These are phyloP conservation scores for Pseudozyma tsukubaensis DNA, from an alignment of 1,284 basidiomycete genomes.

Conservation along the genomic window DNA sequence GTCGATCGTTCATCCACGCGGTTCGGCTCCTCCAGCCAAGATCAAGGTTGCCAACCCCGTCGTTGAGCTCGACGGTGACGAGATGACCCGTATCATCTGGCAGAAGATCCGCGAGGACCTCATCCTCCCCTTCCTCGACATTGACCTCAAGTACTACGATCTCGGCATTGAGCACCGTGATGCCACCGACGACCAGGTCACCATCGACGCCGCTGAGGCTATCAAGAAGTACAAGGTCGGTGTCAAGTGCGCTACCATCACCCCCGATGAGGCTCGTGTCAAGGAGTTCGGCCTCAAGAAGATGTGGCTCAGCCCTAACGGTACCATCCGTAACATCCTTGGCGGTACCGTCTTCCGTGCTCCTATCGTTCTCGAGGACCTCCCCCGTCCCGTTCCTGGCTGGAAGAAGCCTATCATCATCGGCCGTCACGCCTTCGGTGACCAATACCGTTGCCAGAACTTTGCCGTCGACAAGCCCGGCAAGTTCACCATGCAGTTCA, in stretches of 20 bases:
- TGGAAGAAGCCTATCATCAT: constrained; percentile 98
- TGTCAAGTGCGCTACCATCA: constrained; percentile 90
- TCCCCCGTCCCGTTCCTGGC: constrained; percentile 88
- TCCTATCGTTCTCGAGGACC: constrained; percentile 89
- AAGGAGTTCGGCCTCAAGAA: constrained; percentile 87
- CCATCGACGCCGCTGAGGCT: constrained; percentile 90
- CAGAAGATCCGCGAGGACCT: constrained; percentile 98
- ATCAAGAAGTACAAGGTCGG: constrained; percentile 69
- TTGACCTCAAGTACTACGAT: constrained; percentile 99
- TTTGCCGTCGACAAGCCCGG: constrained; percentile 63
- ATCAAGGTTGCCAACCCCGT: constrained; percentile 91
- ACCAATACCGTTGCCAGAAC: constrained; percentile 74
- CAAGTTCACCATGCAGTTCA: constrained; percentile 65
- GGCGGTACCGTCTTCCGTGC: constrained; percentile 99
- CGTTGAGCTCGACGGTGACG: constrained; percentile 79
- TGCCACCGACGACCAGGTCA: constrained; percentile 91
- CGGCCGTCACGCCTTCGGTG: constrained; percentile 96
- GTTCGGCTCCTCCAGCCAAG: constrained; percentile 46
- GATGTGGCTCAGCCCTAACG: constrained; percentile 75
- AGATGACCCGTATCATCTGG: constrained; percentile 76
- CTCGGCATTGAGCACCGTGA: constrained; percentile 92
- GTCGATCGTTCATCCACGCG: constrained; percentile 46
- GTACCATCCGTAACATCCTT: constrained; percentile 85
- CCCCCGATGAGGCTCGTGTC: constrained; percentile 94
- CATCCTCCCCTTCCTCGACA: constrained; percentile 91